These are phyloP conservation scores for Hymenoscyphus repandus DNA, from an alignment of 2,329 filamentous ascomycete genomes.

Conservation along the genomic window DNA sequence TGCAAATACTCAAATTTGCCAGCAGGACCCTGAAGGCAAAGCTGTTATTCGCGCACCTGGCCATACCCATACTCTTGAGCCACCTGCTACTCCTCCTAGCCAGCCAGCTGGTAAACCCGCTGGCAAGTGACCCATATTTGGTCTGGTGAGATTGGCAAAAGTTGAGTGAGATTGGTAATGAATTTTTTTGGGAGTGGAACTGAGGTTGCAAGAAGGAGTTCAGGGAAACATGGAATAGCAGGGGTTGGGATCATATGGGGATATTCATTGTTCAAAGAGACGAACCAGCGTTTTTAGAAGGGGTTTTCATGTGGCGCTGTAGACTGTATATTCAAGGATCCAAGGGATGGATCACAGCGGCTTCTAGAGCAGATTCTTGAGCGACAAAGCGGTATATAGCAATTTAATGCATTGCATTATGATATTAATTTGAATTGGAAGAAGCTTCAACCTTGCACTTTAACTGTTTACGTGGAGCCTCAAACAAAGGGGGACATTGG, in stretches of 20 bases:
- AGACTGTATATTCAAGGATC: conserved; percentile 23
- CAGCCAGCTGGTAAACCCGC: conserved; percentile 20
- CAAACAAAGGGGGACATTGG: background rate
- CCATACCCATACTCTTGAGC: conserved; percentile 82
- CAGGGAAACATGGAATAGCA: conserved; percentile 6
- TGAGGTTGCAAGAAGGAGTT: conserved; percentile 6
- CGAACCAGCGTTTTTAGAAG: conserved; percentile 7
- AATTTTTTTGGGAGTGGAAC: background rate
- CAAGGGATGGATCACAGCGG: background rate
- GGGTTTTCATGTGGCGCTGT: conserved; percentile 11
- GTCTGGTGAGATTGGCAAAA: background rate
- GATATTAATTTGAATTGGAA: no score
- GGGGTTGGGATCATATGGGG: background rate
- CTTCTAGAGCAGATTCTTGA: conserved; percentile 2
- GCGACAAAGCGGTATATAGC: background rate
- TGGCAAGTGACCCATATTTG: conserved; percentile 17
- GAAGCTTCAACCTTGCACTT: no score
- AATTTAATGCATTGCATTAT: no score
- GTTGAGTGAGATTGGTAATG: conserved; percentile 11
- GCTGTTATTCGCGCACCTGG: conserved; percentile 66
- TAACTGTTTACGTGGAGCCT: background rate
- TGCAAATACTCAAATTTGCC: conserved; percentile 75
- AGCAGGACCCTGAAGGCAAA: conserved; percentile 69
- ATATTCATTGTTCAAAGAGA: background rate
- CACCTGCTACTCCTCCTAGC: conserved; percentile 44